Percentiles rank a stretch among this genome's conserved stretches.
phyloP scores from a whole-genome alignment of 257 asterid genomes.

The Fraxinus quadrangulata region DNA sequence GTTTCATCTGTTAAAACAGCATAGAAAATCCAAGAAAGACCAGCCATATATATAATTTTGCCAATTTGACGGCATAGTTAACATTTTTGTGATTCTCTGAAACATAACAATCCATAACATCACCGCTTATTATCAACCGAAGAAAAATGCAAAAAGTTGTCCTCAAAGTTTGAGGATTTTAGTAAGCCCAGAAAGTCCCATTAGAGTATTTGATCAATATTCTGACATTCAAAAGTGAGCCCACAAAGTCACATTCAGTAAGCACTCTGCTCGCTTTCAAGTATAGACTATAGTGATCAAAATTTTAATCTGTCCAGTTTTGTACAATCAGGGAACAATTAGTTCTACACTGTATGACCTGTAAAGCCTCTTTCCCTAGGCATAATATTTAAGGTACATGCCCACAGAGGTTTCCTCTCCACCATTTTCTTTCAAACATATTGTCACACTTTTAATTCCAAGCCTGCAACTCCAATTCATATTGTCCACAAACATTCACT shows the following conservation, averaged over 20 bases:
- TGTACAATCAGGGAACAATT: not conserved
- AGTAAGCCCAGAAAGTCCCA: not conserved
- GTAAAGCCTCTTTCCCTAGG: not conserved
- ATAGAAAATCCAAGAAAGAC: not conserved
- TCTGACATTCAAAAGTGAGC: not conserved
- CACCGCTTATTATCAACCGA: not conserved
- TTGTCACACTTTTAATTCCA: not conserved
- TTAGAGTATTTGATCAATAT: not conserved
- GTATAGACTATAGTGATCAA: not conserved
- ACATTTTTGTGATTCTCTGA: not conserved
- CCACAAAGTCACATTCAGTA: not conserved
- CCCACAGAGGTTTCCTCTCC: not conserved
- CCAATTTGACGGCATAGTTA: not conserved
- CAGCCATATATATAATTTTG: not conserved
- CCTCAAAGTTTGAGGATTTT: not conserved
- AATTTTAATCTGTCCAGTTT: not conserved
- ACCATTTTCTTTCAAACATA: too few species aligned
- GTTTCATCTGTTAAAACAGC: not conserved
- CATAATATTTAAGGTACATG: not conserved
- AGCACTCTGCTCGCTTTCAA: not conserved
- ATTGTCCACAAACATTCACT: not conserved
- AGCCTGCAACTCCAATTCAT: not conserved
- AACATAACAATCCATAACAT: slow-evolving; percentile 8
- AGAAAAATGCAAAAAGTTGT: slow-evolving; percentile 1
- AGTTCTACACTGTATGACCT: not conserved